Evolutionary conservation across 1,139 yeast genomes (phyloP).

Genomic region (Candida mesenterica): DNA sequence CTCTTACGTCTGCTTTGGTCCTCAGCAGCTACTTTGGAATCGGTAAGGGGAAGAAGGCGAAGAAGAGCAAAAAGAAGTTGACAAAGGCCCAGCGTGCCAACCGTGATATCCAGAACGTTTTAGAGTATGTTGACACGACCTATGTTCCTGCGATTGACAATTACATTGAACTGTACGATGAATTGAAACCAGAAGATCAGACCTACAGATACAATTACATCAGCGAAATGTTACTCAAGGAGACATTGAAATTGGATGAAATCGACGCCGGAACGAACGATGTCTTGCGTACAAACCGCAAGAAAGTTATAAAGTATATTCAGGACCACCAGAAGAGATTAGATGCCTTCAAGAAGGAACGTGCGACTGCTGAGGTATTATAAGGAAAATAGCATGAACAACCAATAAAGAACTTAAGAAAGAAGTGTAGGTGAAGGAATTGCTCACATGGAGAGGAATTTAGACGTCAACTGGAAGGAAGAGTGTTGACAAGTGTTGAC

Average conservation of each 20-base stretch:
- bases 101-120: conserved; percentile 38
- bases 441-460: no score
- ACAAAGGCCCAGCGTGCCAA: conserved; percentile 46
- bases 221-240: conserved; percentile 66
- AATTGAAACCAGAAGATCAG: conserved; percentile 36
- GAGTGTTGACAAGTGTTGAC: no score
- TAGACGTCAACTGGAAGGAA: no score
- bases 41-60: conserved; percentile 14
- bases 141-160: conserved; percentile 47
- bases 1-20: conserved; percentile 29
- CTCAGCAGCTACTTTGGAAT: conserved; percentile 12
- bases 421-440: conserved; percentile 38
- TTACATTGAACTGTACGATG: conserved; percentile 33
- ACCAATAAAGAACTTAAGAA: no score
- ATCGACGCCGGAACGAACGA: conserved; percentile 54
- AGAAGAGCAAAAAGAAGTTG: conserved; percentile 35
- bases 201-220: conserved; percentile 56
- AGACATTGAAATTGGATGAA: conserved; percentile 63
- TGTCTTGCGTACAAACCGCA: conserved; percentile 56
- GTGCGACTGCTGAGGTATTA: conserved; percentile 7
- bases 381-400: neutral
- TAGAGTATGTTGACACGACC: conserved; percentile 41
- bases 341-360: conserved; percentile 51
- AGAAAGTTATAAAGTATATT: conserved; percentile 55
- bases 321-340: conserved; percentile 60